Percentiles rank a stretch among this genome's conserved stretches.
These are phyloP conservation scores for Dactylellina haptotyla DNA, from an alignment of 2,329 filamentous ascomycete species.

Conservation along the genomic window DNA sequence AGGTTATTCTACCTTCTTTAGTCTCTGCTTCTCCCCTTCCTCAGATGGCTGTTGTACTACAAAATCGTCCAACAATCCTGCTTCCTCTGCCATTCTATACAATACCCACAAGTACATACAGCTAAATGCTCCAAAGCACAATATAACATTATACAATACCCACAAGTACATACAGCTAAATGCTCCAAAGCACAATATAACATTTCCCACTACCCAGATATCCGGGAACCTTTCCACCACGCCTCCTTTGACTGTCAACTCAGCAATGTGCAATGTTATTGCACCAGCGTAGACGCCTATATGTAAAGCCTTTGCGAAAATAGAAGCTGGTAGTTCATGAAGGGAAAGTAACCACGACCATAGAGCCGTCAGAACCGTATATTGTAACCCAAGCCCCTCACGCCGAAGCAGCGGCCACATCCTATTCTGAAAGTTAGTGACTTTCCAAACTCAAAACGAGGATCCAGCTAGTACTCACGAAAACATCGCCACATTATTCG, in stretches of 20 bases:
- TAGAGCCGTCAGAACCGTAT: constrained; percentile 81
- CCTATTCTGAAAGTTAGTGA: constrained; percentile 69
- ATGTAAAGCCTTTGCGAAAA: constrained; percentile 77
- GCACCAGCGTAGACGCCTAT: constrained; percentile 79
- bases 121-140: constrained; percentile 85
- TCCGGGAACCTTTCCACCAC: constrained; percentile 85
- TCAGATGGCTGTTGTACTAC: constrained; percentile 3
- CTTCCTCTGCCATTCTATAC: constrained; percentile 66
- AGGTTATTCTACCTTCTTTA: constrained; percentile 48
- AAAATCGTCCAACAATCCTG: constrained; percentile 56
- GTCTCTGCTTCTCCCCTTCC: constrained; percentile 35
- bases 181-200: constrained; percentile 82
- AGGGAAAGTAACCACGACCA: constrained; percentile 93
- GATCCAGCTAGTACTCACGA: constrained; percentile 21
- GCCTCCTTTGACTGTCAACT: constrained; percentile 68
- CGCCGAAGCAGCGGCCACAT: constrained; percentile 89
- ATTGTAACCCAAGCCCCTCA: constrained; percentile 84
- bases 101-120: constrained; percentile 93
- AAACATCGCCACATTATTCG: constrained; percentile 69
- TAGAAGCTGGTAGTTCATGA: constrained; percentile 65
- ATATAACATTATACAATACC: constrained; percentile 90
- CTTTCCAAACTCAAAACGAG: constrained; percentile 60
- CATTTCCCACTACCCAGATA: constrained; percentile 92
- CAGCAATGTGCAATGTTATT: constrained; percentile 81
- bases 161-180: constrained; percentile 90